Conservation (phyloP, 108 stramenopile species). For the Cyclotella sp. region DNA sequence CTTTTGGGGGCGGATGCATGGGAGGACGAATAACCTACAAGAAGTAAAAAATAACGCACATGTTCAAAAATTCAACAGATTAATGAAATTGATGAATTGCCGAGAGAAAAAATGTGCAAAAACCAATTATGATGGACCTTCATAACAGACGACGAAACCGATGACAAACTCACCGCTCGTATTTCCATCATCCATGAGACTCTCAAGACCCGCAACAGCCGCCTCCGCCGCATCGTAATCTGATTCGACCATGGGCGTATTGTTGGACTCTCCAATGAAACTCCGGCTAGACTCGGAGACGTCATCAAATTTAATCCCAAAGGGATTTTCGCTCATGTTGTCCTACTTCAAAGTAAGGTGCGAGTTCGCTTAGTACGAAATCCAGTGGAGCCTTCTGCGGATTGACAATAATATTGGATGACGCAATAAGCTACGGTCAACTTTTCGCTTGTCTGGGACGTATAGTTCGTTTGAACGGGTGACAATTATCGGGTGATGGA, state of each 20-base stretch:
- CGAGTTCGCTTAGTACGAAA: too few species aligned
- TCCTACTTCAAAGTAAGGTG: not conserved
- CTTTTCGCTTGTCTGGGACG: too few species aligned
- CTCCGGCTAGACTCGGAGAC: not conserved
- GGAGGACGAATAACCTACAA: not conserved
- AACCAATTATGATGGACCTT: too few species aligned
- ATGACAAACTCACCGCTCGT: slow-evolving; percentile 13
- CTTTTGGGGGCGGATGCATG: not conserved
- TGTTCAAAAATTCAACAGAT: not conserved
- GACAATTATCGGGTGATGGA: too few species aligned
- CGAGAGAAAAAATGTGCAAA: too few species aligned
- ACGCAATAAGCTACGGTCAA: too few species aligned
- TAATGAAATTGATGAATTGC: not conserved
- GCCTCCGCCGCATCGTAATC: slow-evolving; percentile 34
- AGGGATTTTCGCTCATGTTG: not conserved
- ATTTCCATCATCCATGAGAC: slow-evolving; percentile 26
- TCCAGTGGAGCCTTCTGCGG: too few species aligned
- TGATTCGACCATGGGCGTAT: not conserved
- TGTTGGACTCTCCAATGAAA: not conserved
- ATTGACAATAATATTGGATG: too few species aligned
- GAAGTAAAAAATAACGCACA: not conserved
- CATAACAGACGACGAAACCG: not conserved
- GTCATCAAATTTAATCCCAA: slow-evolving; percentile 9
- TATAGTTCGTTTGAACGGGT: too few species aligned
- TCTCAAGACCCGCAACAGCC: slow-evolving; percentile 36